These are phyloP conservation scores for Trichoderma gamsii DNA, from an alignment of 495 filamentous ascomycete species.

Conservation along the genomic window DNA sequence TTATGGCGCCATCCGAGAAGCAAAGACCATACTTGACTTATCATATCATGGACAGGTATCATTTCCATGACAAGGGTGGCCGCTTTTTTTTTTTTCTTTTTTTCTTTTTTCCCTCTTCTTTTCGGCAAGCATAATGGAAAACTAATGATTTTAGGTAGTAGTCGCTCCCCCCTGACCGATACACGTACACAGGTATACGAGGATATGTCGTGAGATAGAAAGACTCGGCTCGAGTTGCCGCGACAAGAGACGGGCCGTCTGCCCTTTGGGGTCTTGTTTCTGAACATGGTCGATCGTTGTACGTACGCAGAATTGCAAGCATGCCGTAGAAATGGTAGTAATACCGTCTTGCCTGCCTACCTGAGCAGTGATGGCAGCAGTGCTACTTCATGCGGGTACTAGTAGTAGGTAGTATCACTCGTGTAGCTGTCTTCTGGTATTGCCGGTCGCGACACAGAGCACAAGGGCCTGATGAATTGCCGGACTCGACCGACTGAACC, in stretches of 20 bases:
- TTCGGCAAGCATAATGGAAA: neutral
- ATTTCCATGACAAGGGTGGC: neutral
- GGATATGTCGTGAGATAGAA: neutral
- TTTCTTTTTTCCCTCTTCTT: neutral
- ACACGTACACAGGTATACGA: neutral
- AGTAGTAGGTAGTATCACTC: neutral
- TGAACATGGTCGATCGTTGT: neutral
- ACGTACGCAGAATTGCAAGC: neutral
- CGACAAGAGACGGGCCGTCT: neutral
- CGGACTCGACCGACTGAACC: neutral
- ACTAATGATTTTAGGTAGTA: neutral
- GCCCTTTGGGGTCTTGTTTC: neutral
- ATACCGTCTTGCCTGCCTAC: neutral
- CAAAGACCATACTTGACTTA: neutral
- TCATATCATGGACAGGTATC: too few species aligned
- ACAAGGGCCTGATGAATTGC: neutral
- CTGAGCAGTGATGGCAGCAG: too few species aligned
- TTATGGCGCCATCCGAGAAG: constrained; percentile 2
- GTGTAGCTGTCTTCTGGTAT: neutral
- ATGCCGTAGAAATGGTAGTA: neutral
- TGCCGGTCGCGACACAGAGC: neutral
- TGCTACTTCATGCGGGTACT: neutral
- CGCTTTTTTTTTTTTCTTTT: constrained; percentile 5
- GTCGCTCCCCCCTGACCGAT: neutral
- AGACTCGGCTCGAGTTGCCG: neutral